Base-by-base conservation (phyloP, 202 grass and related monocot genomes). In the Musa balbisiana region DNA sequence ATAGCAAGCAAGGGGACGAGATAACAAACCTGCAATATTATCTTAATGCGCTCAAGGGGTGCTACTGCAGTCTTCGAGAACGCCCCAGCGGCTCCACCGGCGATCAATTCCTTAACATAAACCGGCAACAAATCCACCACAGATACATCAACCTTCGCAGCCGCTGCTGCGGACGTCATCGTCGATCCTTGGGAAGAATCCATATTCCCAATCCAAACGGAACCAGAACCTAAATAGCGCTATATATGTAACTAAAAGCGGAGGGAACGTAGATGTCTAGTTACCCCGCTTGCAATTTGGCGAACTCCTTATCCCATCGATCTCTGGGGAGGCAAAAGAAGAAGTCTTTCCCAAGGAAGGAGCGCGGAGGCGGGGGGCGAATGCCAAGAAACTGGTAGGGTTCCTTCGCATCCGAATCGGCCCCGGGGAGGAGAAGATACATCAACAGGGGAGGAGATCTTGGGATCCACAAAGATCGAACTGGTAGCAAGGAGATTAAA, bases 41-140 rank as follows among this genome's bases (percentile, higher is more conserved):
- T 97, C 84, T 97, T 97, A 71, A 97, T 76, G 16, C 93, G 93
- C 81, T 97, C 93, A 69, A 97, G 76, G 21, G 93, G 93, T 78
- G 93, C 93, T 33, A 97, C 91, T 33, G 93, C 86, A 4, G 93
- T 97, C 72, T 97, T 97, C 52, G 93, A 92, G 82, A 97, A 91
- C 17, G 90, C 93, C 3, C 93, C 93, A 14, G 93, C 93, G 16
- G 89, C 87, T 43, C 93, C 93, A 20, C 93, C 93, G 59, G 93
- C 90, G 11, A 97, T 77, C 74, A 97, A 83, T 74, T 97, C 93
- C 79, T 93, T 97, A 58, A 89, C 90, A 73, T 93, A 97, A 14
- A 93, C 86, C 51, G 93, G 93, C 55, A 97, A 62, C 4, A 85
- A 55, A 83, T 97, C 93, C 74, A 97, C 79, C 60, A 72, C 69